Evolutionary conservation across 192 early-diverging fungal genomes (phyloP), one percentile per base, ranked within the genome.

Genomic region (Kickxella alabastrina): DNA sequence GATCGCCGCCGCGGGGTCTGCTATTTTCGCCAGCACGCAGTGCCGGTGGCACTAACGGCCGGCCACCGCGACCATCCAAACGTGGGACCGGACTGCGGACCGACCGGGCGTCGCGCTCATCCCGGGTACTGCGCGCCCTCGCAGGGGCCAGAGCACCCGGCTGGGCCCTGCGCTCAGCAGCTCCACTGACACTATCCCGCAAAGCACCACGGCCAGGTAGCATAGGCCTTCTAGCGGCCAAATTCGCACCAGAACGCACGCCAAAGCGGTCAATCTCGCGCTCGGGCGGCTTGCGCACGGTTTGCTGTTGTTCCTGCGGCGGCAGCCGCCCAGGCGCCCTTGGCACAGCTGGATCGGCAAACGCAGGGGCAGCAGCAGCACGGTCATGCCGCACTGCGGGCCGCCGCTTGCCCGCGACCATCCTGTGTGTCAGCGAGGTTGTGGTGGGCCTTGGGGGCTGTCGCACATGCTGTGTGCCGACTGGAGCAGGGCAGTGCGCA

Each of bases 261-360:
- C 71, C 71, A 54, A 75, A 75, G 12, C 71, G 54, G 21, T 75
- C 71, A 10, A 68, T 52, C 29, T 68, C 71, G 13, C 71, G 71
- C 52, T 68, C 65, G 1, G 65, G 59, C 10, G 59, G n/a, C n/a
- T 14, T 51, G 28, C 49, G 58, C 18, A 12, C 10, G n/a, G 19
- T 17, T 10, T 40, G 47, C n/a, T 31, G 48, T 10, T 28, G 49
- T 13, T 42, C 40, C 40, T 38, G 28, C 26, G 51, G 7, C 13
- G 36, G 3, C 10, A 19, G 8, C 18, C 32, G 17, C 23, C 14
- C 29, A 8, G 19, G 13, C 28, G 34, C 21, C 17, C 14, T 25
- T 6, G 24, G 10, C 6, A 8, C 23, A 7, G 43, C 10, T 26
- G 19, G 23, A 23, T 23, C 43, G 8, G 15, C 24, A n/a, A 6